Evolutionary conservation across 345 rosid genomes (phyloP).

Genomic region (Syzygium jambos): DNA sequence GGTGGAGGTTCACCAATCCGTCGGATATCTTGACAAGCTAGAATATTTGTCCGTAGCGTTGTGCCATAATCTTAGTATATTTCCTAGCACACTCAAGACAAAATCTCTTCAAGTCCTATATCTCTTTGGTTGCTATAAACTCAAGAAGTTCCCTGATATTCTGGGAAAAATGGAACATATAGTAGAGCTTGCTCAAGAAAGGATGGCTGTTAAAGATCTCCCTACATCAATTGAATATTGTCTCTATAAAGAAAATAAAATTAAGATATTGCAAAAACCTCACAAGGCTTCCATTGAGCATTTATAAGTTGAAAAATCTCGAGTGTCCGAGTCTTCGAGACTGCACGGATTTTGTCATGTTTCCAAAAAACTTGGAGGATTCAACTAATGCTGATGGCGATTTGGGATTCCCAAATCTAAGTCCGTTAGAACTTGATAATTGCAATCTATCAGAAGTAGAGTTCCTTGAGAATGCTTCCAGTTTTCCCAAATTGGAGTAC

Average conservation of each 20-base stretch:
- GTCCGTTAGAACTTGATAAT: rapidly evolving
- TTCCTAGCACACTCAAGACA: not conserved
- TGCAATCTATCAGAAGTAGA: not conserved
- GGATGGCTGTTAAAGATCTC: not conserved
- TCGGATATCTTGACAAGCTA: not conserved
- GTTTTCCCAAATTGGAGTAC: not conserved
- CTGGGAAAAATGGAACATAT: not conserved
- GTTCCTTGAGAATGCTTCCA: not conserved
- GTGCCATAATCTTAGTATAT: not conserved
- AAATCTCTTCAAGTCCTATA: not conserved
- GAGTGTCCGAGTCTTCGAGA: rapidly evolving
- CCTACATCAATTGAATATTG: not conserved
- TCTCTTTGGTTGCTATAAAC: not conserved
- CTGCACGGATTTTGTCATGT: not conserved
- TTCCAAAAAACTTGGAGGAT: not conserved
- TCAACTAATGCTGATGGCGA: not conserved
- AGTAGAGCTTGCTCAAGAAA: rapidly evolving
- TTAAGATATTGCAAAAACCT: no score
- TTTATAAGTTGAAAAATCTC: not conserved
- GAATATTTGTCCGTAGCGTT: no score
- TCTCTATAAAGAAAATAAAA: not conserved
- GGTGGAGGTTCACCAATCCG: not conserved
- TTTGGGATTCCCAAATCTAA: not conserved
- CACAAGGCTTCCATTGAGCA: not conserved
- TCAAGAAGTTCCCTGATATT: not conserved